Base-by-base conservation (phyloP, 371 early-diverging fungal genomes). In the Mortierella sp. region DNA sequence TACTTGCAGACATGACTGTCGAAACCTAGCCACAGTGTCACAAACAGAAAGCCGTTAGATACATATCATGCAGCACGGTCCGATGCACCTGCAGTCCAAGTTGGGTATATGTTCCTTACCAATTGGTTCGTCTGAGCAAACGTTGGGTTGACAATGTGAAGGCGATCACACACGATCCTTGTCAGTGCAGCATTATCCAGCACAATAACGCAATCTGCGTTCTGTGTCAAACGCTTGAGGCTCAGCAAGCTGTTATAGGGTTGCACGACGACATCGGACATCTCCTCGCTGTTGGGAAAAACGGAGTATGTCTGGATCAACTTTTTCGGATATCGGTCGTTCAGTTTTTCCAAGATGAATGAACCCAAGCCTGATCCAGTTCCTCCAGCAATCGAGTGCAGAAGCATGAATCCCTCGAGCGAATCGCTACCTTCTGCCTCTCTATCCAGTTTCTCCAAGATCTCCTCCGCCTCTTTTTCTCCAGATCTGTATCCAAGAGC, bases 241-340 rank as follows among this genome's bases (percentile, higher is more conserved):
- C 95, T 90, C 47, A 99, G 84, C 81, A 99, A 85, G 27, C 98
- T 96, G 85, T 99, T 99, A 80, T 99, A 99, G 7, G 99, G 99
- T 80, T 99, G 99, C 21, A 99, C 99, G 17, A 99, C 99, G 19
- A 99, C 98, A 80, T 99, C 99, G 17, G 94, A 94, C 46, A 95
- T 91, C 67, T 96, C 97, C 54, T 96, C 94, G 66, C 92, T 94
- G 80, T 99, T 99, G 3, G 99, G 99, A 72, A 99, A 99, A n/a
- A 99, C 98, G 0, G 98, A 98, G 71, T 98, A 99, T 1, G 99
- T 98, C 71, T 96, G 96, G 54, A 99, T 88, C 50, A 98, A 82
- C 79, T 98, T 99, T 71, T 99, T 99, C 16, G 99, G 99, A 71
- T 93, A 98, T 52, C 96, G 87, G 77, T 99, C 99, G 69, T 93